Conservation (phyloP, 805 yeast genomes). For the Spathaspora boniae region DNA sequence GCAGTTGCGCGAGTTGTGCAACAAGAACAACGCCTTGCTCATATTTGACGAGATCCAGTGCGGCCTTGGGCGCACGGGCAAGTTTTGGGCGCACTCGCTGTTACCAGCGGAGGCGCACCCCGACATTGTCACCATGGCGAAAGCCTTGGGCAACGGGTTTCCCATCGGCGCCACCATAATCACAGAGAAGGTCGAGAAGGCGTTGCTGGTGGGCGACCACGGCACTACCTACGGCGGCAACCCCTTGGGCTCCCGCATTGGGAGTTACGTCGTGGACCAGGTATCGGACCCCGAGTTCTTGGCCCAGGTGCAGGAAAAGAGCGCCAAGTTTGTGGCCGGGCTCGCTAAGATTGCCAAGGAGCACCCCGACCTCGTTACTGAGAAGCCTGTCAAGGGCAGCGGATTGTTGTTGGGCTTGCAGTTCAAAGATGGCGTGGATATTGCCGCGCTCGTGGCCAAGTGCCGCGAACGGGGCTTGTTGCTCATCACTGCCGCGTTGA, state of each 20-base stretch:
- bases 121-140: conserved; percentile 90
- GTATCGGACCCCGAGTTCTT: conserved; percentile 62
- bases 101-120: conserved; percentile 84
- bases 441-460: conserved; percentile 56
- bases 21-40: conserved; percentile 64
- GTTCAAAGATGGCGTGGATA: conserved; percentile 53
- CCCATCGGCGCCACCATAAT: conserved; percentile 95
- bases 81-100: conserved; percentile 85
- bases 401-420: conserved; percentile 87
- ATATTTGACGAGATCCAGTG: conserved; percentile 96
- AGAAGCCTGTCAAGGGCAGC: conserved; percentile 81
- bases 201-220: conserved; percentile 86
- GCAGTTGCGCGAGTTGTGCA: conserved; percentile 64
- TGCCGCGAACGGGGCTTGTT: conserved; percentile 80
- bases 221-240: conserved; percentile 99
- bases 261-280: conserved; percentile 67
- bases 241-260: conserved; percentile 85
- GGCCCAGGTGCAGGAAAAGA: conserved; percentile 54
- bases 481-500: conserved; percentile 88
- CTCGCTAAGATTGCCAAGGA: conserved; percentile 49
- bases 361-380: conserved; percentile 59
- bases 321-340: conserved; percentile 52
- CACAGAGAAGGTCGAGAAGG: conserved; percentile 70
- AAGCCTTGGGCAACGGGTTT: conserved; percentile 94
- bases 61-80: conserved; percentile 92